These are phyloP conservation scores for Ophiocordyceps camponoti-saundersi DNA, from an alignment of 2,329 filamentous ascomycete genomes.

Conservation along the genomic window DNA sequence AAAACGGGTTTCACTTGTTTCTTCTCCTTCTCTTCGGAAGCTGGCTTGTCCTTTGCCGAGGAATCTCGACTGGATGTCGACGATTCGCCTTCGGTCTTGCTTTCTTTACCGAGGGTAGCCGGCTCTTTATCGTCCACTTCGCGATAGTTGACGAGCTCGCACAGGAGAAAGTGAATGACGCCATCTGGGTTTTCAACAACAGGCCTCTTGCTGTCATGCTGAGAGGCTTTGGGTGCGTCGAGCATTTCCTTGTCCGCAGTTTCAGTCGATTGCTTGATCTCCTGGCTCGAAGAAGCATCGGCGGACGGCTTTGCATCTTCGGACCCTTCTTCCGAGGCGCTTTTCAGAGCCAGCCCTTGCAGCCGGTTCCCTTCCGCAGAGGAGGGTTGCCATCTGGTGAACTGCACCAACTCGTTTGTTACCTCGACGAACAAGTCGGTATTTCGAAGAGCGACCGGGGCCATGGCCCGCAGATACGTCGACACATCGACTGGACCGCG, in stretches of 20 bases:
- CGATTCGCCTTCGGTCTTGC: constrained; percentile 17
- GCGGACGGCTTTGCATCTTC: constrained; percentile 4
- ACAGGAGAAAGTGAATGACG: constrained; percentile 86
- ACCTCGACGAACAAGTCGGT: constrained; percentile 78
- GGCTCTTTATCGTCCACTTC: constrained; percentile 78
- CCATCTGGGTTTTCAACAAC: constrained; percentile 86
- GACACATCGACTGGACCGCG: constrained; percentile 48
- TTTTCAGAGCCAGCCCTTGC: constrained; percentile 24
- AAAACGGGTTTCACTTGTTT: constrained; percentile 58
- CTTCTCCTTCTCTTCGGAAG: constrained; percentile 34
- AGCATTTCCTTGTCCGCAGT: constrained; percentile 39
- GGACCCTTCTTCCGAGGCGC: constrained; percentile 9
- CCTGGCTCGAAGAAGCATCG: constrained; percentile 11
- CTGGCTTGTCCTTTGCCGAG: constrained; percentile 13
- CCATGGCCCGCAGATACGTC: constrained; percentile 59
- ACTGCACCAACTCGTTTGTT: constrained; percentile 67
- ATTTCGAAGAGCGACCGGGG: constrained; percentile 62
- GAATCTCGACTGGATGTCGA: constrained; percentile 8
- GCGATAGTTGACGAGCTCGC: constrained; percentile 78
- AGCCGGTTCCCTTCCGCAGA: constrained; percentile 15
- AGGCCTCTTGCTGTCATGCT: constrained; percentile 57
- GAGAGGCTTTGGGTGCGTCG: constrained; percentile 43
- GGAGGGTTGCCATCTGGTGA: constrained; percentile 40
- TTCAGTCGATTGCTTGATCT: constrained; percentile 45
- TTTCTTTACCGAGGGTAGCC: constrained; percentile 22